Evolutionary conservation across 495 filamentous ascomycete genomes (phyloP), one percentile per base, ranked within the genome.

Genomic region (Chaetomium fimeti): DNA sequence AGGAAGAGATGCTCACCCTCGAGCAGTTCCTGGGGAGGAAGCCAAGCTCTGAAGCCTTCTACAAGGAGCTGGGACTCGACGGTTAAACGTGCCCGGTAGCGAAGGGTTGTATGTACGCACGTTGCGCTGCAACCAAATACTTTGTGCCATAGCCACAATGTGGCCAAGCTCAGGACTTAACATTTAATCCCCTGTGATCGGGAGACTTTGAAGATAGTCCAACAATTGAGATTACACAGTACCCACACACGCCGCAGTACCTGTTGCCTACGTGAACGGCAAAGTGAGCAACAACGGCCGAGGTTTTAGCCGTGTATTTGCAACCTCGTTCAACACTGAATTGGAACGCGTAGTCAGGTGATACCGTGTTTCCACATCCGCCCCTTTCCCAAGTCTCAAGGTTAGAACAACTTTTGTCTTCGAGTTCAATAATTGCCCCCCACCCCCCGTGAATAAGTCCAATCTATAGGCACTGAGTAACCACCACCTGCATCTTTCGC

Each of bases 1-100:
- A 84, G 72, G 88, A 91, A 63, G 89, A 91, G 80, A 91, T 91
- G 88, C 76, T 85, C 71, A 85, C 84, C 2, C 74, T 92, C 47
- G 82, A 84, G 72, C 83, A 90, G 63, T 92, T 92, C 75, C 69
- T 92, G 61, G 89, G 89, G 3, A 76, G 89, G 69, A 80, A 87
- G 73, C 89, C 89, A 5, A 90, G 82, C 69, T 83, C 82, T 1
- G 88, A 90, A 66, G 87, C 89, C 2, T 92, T 92, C 60, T 91
- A 89, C 63, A 83, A 84, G 71, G 89, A 92, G 68, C 76, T 88
- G 70, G 89, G 88, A 5, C 69, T 91, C 27, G 53, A 60, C 16
- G 51, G n/a, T 16, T 68, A 12, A 57, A 4, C 3, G 8, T 32
- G n/a, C n/a, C 5, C 20, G 27, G 38, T 7, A 36, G 57, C 2